Percentiles rank a stretch among this genome's conserved stretches.
phyloP scores from a whole-genome alignment of 257 asterid genomes.

The Knoxia roxburghii region DNA sequence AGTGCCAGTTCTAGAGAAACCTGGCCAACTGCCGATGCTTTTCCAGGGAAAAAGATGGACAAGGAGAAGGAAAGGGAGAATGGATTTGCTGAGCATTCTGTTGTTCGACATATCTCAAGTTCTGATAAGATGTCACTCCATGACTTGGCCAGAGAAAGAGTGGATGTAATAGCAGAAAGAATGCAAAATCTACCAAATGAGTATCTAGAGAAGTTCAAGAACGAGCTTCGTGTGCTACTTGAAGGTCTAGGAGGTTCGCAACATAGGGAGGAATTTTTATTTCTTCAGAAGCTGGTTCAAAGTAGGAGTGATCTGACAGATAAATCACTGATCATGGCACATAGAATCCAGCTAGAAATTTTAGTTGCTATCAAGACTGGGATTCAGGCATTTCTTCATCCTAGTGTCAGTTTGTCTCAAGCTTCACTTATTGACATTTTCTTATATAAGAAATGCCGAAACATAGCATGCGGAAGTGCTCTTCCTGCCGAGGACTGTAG shows the following conservation, averaged over 20 bases:
- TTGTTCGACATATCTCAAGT: conserved; percentile 52
- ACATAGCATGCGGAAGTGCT: conserved; percentile 76
- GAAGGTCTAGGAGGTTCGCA: conserved; percentile 86
- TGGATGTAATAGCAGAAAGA: conserved; percentile 65
- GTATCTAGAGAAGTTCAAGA: conserved; percentile 69
- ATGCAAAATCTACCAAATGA: conserved; percentile 84
- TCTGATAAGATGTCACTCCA: conserved; percentile 69
- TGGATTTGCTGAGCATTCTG: conserved; percentile 71
- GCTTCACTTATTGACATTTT: conserved; percentile 85
- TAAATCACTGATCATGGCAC: conserved; percentile 51
- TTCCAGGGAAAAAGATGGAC: conserved; percentile 49
- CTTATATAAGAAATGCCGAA: conserved; percentile 78
- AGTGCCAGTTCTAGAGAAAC: conserved; percentile 97
- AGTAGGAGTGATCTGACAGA: conserved; percentile 77
- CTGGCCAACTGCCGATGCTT: conserved; percentile 80
- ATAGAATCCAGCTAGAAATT: conserved; percentile 84
- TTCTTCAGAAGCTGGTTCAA: conserved; percentile 79
- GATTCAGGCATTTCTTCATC: conserved; percentile 91
- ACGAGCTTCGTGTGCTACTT: conserved; percentile 77
- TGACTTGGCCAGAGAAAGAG: conserved; percentile 78
- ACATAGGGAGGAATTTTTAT: conserved; percentile 78
- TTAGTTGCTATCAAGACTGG: conserved; percentile 83
- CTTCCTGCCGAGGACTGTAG: conserved; percentile 81
- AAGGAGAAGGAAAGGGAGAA: conserved; percentile 68
- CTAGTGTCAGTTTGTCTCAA: conserved; percentile 87